phyloP scores from a whole-genome alignment of 495 filamentous ascomycete genomes.

The Beverwykella pulmonaria region DNA sequence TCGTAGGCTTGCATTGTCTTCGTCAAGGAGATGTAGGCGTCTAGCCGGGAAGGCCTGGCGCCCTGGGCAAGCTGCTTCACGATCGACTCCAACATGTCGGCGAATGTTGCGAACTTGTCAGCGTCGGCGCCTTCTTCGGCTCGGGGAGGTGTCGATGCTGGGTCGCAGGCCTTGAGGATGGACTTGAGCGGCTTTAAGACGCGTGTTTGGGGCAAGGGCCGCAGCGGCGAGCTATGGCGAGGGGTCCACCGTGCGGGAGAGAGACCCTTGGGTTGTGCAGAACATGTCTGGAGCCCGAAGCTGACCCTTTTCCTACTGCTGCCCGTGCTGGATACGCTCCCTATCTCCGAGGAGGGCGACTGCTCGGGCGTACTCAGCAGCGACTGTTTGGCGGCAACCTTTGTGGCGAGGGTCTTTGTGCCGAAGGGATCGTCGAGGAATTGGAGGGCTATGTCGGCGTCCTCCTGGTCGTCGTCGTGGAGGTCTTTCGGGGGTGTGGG shows the following conservation, averaged over 20 bases:
- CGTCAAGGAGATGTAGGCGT: slow-evolving; percentile 81
- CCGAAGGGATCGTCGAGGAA: slow-evolving; percentile 44
- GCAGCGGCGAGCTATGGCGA: slow-evolving; percentile 51
- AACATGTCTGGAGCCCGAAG: slow-evolving; percentile 61
- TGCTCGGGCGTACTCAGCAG: slow-evolving; percentile 51
- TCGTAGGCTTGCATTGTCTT: slow-evolving; percentile 72
- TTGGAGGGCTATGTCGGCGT: slow-evolving; percentile 42
- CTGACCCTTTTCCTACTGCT: slow-evolving; percentile 61
- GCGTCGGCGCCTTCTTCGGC: slow-evolving; percentile 42
- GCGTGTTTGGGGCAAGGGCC: slow-evolving; percentile 60
- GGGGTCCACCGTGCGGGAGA: slow-evolving; percentile 50
- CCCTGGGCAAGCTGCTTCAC: slow-evolving; percentile 74
- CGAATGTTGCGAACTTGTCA: slow-evolving; percentile 52
- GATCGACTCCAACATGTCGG: slow-evolving; percentile 81
- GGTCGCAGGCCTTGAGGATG: slow-evolving; percentile 72
- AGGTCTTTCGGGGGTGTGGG: slow-evolving; percentile 65
- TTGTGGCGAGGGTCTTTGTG: slow-evolving; percentile 19
- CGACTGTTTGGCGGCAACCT: slow-evolving; percentile 6
- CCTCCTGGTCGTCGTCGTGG: slow-evolving; percentile 40
- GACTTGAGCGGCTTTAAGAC: slow-evolving; percentile 74
- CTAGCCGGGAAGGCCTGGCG: slow-evolving; percentile 69
- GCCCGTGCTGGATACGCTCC: slow-evolving; percentile 46
- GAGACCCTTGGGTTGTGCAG: slow-evolving; percentile 67
- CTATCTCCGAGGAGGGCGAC: slow-evolving; percentile 51
- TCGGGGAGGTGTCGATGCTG: slow-evolving; percentile 50